These are phyloP conservation scores for Pseudocercospora musae DNA, from an alignment of 2,329 filamentous ascomycete genomes.

Conservation along the genomic window DNA sequence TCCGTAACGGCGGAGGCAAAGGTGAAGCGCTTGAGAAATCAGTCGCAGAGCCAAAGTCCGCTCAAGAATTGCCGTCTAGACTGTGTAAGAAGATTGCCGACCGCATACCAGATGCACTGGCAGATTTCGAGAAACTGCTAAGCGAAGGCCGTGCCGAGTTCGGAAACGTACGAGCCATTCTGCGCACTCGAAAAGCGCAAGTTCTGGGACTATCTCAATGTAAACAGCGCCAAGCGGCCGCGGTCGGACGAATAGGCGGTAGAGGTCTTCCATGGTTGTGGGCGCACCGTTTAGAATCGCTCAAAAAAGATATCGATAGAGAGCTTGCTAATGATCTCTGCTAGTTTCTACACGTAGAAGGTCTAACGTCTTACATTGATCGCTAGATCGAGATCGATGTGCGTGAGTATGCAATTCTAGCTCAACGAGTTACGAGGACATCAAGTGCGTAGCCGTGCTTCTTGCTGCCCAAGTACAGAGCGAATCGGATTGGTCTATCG, in stretches of 20 bases:
- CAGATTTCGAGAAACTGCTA: no score
- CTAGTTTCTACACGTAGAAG: not conserved
- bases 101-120: no score
- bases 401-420: not conserved
- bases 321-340: not conserved
- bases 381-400: not conserved
- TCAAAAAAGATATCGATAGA: not conserved
- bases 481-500: not conserved
- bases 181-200: not conserved
- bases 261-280: not conserved
- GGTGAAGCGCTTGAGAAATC: no score
- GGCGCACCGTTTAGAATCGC: not conserved
- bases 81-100: no score
- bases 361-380: not conserved
- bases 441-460: not conserved
- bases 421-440: not conserved
- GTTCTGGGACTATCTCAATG: not conserved
- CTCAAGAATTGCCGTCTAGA: no score
- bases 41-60: no score
- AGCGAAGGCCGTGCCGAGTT: not conserved
- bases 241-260: not conserved
- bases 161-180: not conserved
- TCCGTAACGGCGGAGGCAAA: no score
- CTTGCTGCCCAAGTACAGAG: not conserved
- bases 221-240: not conserved